Base-by-base conservation (phyloP, 257 asterid species). In the Gentiana macrophylla region DNA sequence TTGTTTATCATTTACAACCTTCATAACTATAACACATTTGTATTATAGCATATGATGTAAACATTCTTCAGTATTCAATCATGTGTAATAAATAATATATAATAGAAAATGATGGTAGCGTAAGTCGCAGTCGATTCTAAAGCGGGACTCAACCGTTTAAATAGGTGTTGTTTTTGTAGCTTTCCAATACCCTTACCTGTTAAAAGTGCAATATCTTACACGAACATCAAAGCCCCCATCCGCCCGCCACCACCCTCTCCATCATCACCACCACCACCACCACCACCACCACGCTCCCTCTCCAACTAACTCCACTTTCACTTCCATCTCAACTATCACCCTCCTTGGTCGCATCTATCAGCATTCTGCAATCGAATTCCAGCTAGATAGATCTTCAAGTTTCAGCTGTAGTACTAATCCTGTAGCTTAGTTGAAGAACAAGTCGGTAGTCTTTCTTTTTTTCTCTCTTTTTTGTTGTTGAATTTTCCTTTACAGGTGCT, bases 131-230 rank as follows among this genome's bases (percentile, higher is more conserved):
- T 38, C 8, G 46, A 7, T 7, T 41, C 46, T 3, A 41, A 10
- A 41, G 46, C 44, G 8, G 5, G 8, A 38, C 1, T 3, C 6
- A 41, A 10, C 9, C 36, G 48, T 55, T 41, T 34, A 46, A 36
- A 75, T 70, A 66, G 63, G 56, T 61, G 67, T 52, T 62, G 74
- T 75, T 72, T 86, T 24, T 76, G 94, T 80, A 72, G 77, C 73
- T 68, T 76, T 75, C 77, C 86, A 75, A 73, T 79, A 76, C 57
- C 57, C 80, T 70, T 67, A 69, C 68, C 77, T 75, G 76, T 66
- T 64, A 68, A 74, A 70, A 71, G 68, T 35, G 70, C 72, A 62
- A 46, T 62, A 66, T 57, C 71, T 61, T 68, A 70, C 64, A 62
- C 56, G 52, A 53, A 66, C 77, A 49, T 13, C 45, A 0, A 24